Conservation (phyloP, 371 early-diverging fungal species). For the Zychaea mexicana region DNA sequence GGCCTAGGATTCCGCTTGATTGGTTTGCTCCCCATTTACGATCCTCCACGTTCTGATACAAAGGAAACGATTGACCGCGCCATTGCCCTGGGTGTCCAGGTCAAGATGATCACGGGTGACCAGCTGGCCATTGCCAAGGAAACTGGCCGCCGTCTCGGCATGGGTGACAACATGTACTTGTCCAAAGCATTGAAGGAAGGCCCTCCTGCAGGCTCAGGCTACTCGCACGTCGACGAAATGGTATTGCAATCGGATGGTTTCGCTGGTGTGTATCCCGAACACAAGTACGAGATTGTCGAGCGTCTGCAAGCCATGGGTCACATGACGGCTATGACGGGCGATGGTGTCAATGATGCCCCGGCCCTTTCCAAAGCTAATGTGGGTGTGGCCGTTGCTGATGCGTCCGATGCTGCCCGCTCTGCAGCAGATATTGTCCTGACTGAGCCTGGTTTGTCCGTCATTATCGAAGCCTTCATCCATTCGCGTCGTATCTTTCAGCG, state of each 20-base stretch:
- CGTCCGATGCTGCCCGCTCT: constrained; percentile 77
- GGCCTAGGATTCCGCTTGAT: constrained; percentile 58
- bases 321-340: constrained; percentile 93
- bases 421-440: constrained; percentile 82
- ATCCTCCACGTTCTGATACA: constrained; percentile 87
- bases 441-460: constrained; percentile 77
- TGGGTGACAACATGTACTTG: constrained; percentile 78
- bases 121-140: constrained; percentile 92
- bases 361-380: constrained; percentile 88
- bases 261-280: constrained; percentile 93
- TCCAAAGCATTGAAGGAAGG: constrained; percentile 78
- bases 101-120: constrained; percentile 97
- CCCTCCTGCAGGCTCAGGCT: constrained; percentile 71
- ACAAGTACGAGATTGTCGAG: constrained; percentile 93
- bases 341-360: constrained; percentile 97
- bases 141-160: constrained; percentile 77
- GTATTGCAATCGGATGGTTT: constrained; percentile 85
- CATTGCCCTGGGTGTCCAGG: constrained; percentile 85
- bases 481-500: constrained; percentile 78
- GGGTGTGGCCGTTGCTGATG: constrained; percentile 85
- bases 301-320: constrained; percentile 84
- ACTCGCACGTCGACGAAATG: constrained; percentile 77
- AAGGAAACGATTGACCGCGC: constrained; percentile 87
- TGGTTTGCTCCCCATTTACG: constrained; percentile 82
- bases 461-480: constrained; percentile 68